These are phyloP conservation scores for Ilyonectria robusta DNA, from an alignment of 2,329 filamentous ascomycete genomes.

Conservation along the genomic window DNA sequence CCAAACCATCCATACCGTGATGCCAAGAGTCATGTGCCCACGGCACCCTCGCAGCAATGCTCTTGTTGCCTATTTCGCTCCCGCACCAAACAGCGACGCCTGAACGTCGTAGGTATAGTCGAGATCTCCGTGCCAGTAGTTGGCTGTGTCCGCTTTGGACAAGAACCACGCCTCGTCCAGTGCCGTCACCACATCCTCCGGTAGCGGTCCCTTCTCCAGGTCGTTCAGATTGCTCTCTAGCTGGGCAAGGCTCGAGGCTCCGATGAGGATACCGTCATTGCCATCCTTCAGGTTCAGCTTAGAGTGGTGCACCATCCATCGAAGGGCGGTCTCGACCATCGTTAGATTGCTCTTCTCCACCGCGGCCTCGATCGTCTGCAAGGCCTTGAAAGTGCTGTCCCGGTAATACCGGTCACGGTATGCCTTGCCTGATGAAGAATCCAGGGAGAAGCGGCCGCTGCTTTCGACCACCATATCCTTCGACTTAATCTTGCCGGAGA, in stretches of 20 bases:
- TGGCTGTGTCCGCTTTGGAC: slow-evolving; percentile 70
- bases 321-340: slow-evolving; percentile 79
- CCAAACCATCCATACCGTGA: slow-evolving; percentile 26
- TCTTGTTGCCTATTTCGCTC: slow-evolving; percentile 55
- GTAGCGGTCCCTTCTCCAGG: slow-evolving; percentile 79
- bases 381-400: slow-evolving; percentile 73
- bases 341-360: slow-evolving; percentile 77
- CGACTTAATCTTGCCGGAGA: slow-evolving; percentile 84
- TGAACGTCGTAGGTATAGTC: slow-evolving; percentile 77
- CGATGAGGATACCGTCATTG: slow-evolving; percentile 73
- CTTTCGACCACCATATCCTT: slow-evolving; percentile 72
- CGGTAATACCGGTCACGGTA: slow-evolving; percentile 82
- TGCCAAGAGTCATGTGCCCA: slow-evolving; percentile 43
- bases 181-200: slow-evolving; percentile 80
- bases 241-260: slow-evolving; percentile 70
- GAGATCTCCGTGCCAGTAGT: slow-evolving; percentile 73
- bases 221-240: slow-evolving; percentile 70
- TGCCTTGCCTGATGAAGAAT: slow-evolving; percentile 64
- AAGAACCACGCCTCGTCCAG: slow-evolving; percentile 84
- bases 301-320: slow-evolving; percentile 83
- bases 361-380: slow-evolving; percentile 77
- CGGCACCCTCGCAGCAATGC: slow-evolving; percentile 33
- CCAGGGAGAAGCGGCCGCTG: slow-evolving; percentile 79
- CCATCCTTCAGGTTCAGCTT: slow-evolving; percentile 65
- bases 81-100: slow-evolving; percentile 69